A percentile compares a stretch with the other conserved stretches of the same genome.
These are phyloP conservation scores for Atractiella rhizophila DNA, from an alignment of 768 basidiomycete species.

Conservation along the genomic window DNA sequence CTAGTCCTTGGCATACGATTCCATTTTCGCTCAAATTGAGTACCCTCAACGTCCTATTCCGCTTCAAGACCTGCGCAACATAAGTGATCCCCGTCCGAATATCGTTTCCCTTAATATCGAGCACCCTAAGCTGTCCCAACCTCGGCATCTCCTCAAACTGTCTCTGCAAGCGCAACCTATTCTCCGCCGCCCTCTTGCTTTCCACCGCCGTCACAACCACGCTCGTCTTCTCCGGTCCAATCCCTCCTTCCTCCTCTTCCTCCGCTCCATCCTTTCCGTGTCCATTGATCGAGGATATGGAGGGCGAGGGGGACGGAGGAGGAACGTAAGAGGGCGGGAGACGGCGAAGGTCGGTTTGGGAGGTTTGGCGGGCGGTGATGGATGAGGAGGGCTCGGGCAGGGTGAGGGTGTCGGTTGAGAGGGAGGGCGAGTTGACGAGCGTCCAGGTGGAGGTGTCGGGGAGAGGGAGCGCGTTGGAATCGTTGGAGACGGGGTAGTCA, in stretches of 20 bases:
- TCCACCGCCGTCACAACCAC: conserved; percentile 1
- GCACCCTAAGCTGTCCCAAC: conserved; percentile 56
- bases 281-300: not conserved
- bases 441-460: no score
- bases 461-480: conserved; percentile 17
- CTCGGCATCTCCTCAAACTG: conserved; percentile 68
- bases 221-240: conserved; percentile 1
- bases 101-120: conserved; percentile 84
- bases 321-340: not conserved
- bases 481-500: conserved; percentile 61
- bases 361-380: no score
- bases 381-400: no score
- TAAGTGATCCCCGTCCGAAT: conserved; percentile 71
- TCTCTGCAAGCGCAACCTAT: conserved; percentile 42
- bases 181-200: conserved; percentile 17
- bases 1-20: conserved; percentile 55
- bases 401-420: no score
- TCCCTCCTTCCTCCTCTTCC: not conserved
- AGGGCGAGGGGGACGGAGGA: not conserved
- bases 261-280: not conserved
- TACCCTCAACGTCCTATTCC: conserved; percentile 81
- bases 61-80: conserved; percentile 80
- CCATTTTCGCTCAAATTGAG: conserved; percentile 86
- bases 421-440: no score
- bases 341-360: no score